Evolutionary conservation across 495 filamentous ascomycete species (phyloP).

Genomic region (Apodospora peruviana): DNA sequence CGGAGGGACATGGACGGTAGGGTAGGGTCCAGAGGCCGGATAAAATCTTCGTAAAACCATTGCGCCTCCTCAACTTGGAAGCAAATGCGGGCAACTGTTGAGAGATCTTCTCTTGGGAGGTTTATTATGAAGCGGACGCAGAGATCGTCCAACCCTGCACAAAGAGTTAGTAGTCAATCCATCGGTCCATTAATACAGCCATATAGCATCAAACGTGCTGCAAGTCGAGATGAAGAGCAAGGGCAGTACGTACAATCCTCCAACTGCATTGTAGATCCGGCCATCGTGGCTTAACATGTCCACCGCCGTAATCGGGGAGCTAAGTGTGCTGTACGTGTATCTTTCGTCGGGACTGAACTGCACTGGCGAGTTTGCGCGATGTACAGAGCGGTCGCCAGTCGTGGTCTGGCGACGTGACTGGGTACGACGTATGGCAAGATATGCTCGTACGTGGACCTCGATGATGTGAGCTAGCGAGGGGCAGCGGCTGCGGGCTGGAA

Average conservation of each 20-base stretch:
- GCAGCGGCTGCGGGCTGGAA: too few species aligned
- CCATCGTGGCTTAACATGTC: conserved; percentile 51
- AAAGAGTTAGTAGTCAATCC: conserved; percentile 20
- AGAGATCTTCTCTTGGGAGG: conserved; percentile 81
- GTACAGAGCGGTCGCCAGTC: conserved; percentile 1
- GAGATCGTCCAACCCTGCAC: conserved; percentile 85
- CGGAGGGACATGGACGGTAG: conserved; percentile 80
- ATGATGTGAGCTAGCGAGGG: too few species aligned
- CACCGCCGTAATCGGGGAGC: conserved; percentile 6
- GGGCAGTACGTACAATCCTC: conserved; percentile 68
- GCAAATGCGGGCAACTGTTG: conserved; percentile 85
- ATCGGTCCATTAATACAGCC: background rate
- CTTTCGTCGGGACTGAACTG: background rate
- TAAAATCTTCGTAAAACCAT: conserved; percentile 99
- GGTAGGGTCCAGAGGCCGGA: conserved; percentile 79
- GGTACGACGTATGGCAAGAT: too few species aligned
- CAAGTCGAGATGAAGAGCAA: background rate
- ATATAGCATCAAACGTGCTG: conserved; percentile 2
- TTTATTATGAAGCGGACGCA: conserved; percentile 96
- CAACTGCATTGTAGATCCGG: conserved; percentile 74
- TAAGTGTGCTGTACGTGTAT: background rate
- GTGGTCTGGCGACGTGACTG: background rate
- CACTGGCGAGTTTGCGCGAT: too few species aligned
- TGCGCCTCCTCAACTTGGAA: conserved; percentile 99
- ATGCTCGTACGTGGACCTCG: too few species aligned